phyloP scores from a whole-genome alignment of 2,329 filamentous ascomycete genomes.

The Thielaviopsis populi region DNA sequence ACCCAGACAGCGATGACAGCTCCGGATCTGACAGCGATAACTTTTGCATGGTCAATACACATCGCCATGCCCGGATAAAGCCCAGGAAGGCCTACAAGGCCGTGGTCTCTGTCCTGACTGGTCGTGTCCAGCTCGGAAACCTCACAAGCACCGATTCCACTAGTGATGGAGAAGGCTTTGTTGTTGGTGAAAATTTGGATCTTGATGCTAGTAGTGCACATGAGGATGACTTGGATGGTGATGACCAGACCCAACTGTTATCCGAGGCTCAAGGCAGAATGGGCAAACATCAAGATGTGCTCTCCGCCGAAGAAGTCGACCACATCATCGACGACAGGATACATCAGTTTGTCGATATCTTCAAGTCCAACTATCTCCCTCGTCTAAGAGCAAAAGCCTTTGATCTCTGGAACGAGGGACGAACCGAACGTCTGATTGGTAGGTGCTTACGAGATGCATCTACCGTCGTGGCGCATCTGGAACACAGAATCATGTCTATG shows the following conservation, averaged over 20 bases:
- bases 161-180: conserved; percentile 15
- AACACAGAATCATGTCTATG: conserved; percentile 40
- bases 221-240: conserved; percentile 30
- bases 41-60: conserved; percentile 22
- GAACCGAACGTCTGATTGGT: neutral
- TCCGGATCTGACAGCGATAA: conserved; percentile 17
- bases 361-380: conserved; percentile 12
- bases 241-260: conserved; percentile 30
- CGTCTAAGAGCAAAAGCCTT: conserved; percentile 11
- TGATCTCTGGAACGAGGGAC: conserved; percentile 12
- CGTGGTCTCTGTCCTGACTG: conserved; percentile 28
- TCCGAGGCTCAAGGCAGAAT: conserved; percentile 23
- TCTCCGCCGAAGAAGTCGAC: conserved; percentile 10
- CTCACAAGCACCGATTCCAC: conserved; percentile 14
- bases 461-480: conserved; percentile 28
- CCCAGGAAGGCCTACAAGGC: conserved; percentile 29
- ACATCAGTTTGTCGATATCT: neutral
- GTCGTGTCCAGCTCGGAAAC: conserved; percentile 16
- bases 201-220: conserved; percentile 23
- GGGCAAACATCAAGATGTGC: neutral
- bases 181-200: conserved; percentile 6
- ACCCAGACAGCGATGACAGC: conserved; percentile 8
- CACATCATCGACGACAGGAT: conserved; percentile 15
- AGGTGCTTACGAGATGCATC: conserved; percentile 32
- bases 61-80: conserved; percentile 28